Base-by-base conservation (phyloP, 73 alveolate species). In the Uronychia setigera region DNA sequence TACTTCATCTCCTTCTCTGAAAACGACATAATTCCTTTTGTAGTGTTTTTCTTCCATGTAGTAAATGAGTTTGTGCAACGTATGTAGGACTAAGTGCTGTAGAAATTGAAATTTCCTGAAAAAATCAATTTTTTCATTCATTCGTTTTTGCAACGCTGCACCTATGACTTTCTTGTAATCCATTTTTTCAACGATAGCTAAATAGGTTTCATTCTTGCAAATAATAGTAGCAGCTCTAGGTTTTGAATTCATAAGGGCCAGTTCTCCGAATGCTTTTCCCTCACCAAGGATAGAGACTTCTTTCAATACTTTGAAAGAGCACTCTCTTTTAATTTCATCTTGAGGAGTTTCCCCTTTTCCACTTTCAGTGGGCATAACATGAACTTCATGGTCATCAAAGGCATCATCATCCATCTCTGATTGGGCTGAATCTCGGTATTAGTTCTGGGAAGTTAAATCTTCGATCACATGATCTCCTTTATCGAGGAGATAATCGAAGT, bases 221-320 rank as follows among this genome's bases (percentile, higher is more conserved):
- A 80, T 58, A 11, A 86, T 78, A 11, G 93, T 79, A 5, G 95
- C 95, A 9, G 90, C 91, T 80, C 95, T 59, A 1, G 93, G 93
- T 59, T 90, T 79, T 1, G 90, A 80, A 28, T 85, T 86, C 85
- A 86, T 89, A 30, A 86, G 78, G 32, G 93, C 95, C 25, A 90
- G 92, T 58, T 90, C 95, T 33, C 95, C 95, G 30, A 90, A 90
- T 32, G 86, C 59, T 59, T 80, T 29, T 5, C 93, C 93, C 76
- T 80, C 81, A 1, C 59, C 32, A 78, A 87, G 59, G 31, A 1
- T 9, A 0, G 91, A 35, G 0, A 85, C 91, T 85, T 85, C 91
- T 31, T 85, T 85, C n/a, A 85, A 1, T 25, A 77, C 28, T 80
- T 79, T 34, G 32, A 85, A 46, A 46, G 67, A 46, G 19, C 19